phyloP scores from a whole-genome alignment of 306 rosid genomes.

The Quercus parvula region DNA sequence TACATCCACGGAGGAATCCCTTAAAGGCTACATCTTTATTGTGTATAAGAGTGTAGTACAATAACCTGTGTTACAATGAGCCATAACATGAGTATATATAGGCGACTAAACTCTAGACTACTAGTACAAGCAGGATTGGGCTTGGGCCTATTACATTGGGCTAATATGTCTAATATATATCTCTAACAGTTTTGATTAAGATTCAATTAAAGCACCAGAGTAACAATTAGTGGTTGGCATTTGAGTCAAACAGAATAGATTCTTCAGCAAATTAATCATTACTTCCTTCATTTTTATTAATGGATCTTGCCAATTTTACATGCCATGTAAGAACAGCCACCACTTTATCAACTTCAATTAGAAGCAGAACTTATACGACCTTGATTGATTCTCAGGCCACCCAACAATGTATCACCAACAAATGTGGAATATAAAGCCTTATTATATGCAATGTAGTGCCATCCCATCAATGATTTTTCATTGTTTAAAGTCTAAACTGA shows the following conservation, averaged over 20 bases:
- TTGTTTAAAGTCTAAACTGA: not conserved
- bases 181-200: not conserved
- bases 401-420: not conserved
- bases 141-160: too few relatives aligned
- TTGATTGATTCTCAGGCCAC: not conserved
- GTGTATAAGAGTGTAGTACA: too few relatives aligned
- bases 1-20: too few relatives aligned
- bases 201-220: not conserved
- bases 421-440: not conserved
- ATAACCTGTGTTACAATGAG: too few relatives aligned
- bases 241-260: slow-evolving; percentile 31
- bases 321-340: not conserved
- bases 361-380: not conserved
- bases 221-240: slow-evolving; percentile 4
- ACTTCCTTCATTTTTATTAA: slow-evolving; percentile 13
- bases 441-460: not conserved
- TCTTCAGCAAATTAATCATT: slow-evolving; percentile 17
- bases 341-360: not conserved
- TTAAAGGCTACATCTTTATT: too few relatives aligned
- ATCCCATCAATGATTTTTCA: not conserved
- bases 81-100: too few relatives aligned
- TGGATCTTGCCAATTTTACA: slow-evolving; percentile 3
- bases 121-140: too few relatives aligned
- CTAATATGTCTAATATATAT: too few relatives aligned
- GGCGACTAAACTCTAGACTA: too few relatives aligned